Percentiles rank a stretch among this genome's conserved stretches.
Conservation (phyloP, 805 yeast genomes). For the Starmerella powellii region DNA sequence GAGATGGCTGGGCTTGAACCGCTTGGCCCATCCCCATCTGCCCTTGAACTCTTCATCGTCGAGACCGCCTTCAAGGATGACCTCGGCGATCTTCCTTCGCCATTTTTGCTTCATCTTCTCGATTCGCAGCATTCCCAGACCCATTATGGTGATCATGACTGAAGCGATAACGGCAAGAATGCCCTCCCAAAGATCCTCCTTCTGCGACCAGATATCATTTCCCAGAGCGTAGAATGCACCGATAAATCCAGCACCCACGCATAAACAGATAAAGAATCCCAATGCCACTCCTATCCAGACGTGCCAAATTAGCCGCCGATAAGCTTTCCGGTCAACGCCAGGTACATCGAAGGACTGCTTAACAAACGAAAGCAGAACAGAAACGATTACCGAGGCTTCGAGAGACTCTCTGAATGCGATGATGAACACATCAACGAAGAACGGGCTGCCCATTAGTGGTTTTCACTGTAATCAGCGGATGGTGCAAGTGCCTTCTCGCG, state of each 20-base stretch:
- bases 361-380: constrained; percentile 81
- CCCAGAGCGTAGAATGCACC: constrained; percentile 80
- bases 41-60: constrained; percentile 19
- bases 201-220: constrained; percentile 68
- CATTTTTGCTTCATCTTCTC: constrained; percentile 95
- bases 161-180: constrained; percentile 83
- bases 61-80: constrained; percentile 43
- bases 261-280: constrained; percentile 70
- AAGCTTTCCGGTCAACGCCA: constrained; percentile 31
- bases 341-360: constrained; percentile 69
- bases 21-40: constrained; percentile 14
- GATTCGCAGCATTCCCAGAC: constrained; percentile 89
- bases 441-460: constrained; percentile 34
- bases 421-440: constrained; percentile 60
- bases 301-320: constrained; percentile 56
- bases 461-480: neutral
- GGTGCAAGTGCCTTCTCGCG: no score
- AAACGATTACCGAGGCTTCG: constrained; percentile 84
- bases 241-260: constrained; percentile 84
- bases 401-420: constrained; percentile 86
- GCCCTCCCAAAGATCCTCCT: constrained; percentile 98
- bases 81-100: constrained; percentile 87
- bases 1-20: constrained; percentile 14
- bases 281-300: constrained; percentile 72
- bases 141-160: constrained; percentile 81